A percentile compares a stretch with the other conserved stretches of the same genome.
These are phyloP conservation scores for Beta vulgaris DNA, from an alignment of 148 eudicot species.

Conservation along the genomic window DNA sequence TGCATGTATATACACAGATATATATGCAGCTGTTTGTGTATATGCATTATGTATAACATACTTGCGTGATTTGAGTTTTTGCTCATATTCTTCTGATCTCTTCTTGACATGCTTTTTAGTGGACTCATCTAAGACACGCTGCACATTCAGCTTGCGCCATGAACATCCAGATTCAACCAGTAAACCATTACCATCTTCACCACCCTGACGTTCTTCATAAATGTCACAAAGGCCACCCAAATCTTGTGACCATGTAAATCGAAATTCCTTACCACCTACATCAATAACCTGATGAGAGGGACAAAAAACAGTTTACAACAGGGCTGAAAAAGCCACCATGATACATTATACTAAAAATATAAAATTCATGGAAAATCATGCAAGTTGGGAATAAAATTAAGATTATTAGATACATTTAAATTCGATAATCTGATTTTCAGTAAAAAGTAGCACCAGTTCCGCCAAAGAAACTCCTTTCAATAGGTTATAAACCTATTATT, in stretches of 20 bases:
- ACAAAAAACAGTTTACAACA: neutral
- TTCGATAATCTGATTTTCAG: neutral
- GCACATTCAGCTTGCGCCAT: constrained; percentile 88
- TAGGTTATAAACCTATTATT: neutral
- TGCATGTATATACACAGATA: neutral
- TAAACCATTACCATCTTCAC: constrained; percentile 84
- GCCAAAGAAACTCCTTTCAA: neutral
- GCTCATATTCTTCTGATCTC: constrained; percentile 86
- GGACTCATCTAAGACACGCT: constrained; percentile 83
- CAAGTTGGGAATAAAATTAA: neutral
- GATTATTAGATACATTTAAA: neutral
- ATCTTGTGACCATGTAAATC: constrained; percentile 86
- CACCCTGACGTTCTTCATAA: constrained; percentile 81
- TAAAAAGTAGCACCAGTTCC: neutral
- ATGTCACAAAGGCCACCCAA: constrained; percentile 72
- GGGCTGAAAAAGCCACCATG: neutral
- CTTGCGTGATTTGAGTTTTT: constrained; percentile 66
- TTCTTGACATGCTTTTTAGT: constrained; percentile 85
- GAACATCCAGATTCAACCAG: constrained; percentile 93
- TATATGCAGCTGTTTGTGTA: neutral
- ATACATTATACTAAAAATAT: neutral
- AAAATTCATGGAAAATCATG: neutral
- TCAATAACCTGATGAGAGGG: constrained; percentile 88
- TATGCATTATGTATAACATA: constrained; percentile 31
- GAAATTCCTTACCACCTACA: constrained; percentile 82